Percentiles rank a stretch among this genome's conserved stretches.
Conservation (phyloP, 345 rosid genomes). For the Salix koriyanagi region DNA sequence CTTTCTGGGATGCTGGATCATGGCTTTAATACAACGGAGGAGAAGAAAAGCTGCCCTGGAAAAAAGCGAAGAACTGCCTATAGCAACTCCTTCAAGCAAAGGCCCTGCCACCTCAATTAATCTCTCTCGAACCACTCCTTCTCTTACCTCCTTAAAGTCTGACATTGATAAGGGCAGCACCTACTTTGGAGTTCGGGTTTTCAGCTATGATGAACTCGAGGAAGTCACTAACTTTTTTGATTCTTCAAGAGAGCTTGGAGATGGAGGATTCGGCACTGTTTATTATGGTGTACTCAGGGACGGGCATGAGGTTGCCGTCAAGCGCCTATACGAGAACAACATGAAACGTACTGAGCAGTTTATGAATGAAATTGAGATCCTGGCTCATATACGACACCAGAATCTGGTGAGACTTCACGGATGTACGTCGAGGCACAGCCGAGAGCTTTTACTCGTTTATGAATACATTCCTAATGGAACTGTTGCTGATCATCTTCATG, state of each 20-base stretch:
- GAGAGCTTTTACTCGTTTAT: no score
- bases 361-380: no score
- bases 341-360: no score
- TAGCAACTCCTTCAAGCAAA: conserved; percentile 41
- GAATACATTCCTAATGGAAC: no score
- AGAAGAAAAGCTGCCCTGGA: conserved; percentile 32
- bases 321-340: no score
- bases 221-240: conserved; percentile 73
- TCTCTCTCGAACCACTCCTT: conserved; percentile 45
- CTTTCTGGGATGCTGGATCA: conserved; percentile 19
- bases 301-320: no score
- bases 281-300: conserved; percentile 33
- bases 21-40: conserved; percentile 21
- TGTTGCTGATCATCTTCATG: no score
- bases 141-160: conserved; percentile 41
- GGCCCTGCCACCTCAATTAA: conserved; percentile 37
- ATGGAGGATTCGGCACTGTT: conserved; percentile 86
- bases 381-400: no score
- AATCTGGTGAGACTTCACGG: no score
- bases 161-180: conserved; percentile 47
- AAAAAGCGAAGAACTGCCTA: conserved; percentile 33
- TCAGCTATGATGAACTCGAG: conserved; percentile 62
- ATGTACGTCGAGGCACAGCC: no score
- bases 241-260: conserved; percentile 71
- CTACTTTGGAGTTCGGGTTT: conserved; percentile 71